Conservation (phyloP, 2,329 filamentous ascomycete species). For the Thelonectria rubi region DNA sequence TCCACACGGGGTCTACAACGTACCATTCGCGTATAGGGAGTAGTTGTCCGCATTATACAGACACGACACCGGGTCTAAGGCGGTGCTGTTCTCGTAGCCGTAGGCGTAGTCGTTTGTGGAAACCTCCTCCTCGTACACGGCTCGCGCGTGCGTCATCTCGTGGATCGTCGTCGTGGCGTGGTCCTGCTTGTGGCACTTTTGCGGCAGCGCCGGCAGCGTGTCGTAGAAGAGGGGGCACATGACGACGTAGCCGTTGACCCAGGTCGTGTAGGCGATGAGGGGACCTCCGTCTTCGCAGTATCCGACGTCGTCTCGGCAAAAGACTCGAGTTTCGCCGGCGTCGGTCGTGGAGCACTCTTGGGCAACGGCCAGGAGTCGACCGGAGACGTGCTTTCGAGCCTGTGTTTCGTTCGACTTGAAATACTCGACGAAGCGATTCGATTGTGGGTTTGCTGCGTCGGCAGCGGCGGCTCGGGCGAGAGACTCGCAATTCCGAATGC, state of each 20-base stretch:
- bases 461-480: slow-evolving; percentile 31
- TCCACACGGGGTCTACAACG: background rate
- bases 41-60: slow-evolving; percentile 35
- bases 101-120: slow-evolving; percentile 32
- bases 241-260: slow-evolving; percentile 33
- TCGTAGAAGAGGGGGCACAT: slow-evolving; percentile 34
- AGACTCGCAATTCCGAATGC: slow-evolving; percentile 26
- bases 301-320: slow-evolving; percentile 13
- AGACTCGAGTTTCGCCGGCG: slow-evolving; percentile 20
- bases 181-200: slow-evolving; percentile 35
- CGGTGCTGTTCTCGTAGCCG: slow-evolving; percentile 34
- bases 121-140: slow-evolving; percentile 28
- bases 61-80: slow-evolving; percentile 20
- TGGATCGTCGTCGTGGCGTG: slow-evolving; percentile 33
- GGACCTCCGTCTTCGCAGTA: slow-evolving; percentile 29
- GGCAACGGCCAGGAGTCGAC: slow-evolving; percentile 31
- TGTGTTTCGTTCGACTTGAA: slow-evolving; percentile 36
- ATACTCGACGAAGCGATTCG: slow-evolving; percentile 31
- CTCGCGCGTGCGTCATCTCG: slow-evolving; percentile 34
- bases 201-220: slow-evolving; percentile 16
- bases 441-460: slow-evolving; percentile 25
- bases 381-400: slow-evolving; percentile 26
- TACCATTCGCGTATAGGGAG: slow-evolving; percentile 33
- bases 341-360: slow-evolving; percentile 26
- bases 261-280: slow-evolving; percentile 32